phyloP scores from a whole-genome alignment of 768 basidiomycete genomes.

The Royoungia palumana region DNA sequence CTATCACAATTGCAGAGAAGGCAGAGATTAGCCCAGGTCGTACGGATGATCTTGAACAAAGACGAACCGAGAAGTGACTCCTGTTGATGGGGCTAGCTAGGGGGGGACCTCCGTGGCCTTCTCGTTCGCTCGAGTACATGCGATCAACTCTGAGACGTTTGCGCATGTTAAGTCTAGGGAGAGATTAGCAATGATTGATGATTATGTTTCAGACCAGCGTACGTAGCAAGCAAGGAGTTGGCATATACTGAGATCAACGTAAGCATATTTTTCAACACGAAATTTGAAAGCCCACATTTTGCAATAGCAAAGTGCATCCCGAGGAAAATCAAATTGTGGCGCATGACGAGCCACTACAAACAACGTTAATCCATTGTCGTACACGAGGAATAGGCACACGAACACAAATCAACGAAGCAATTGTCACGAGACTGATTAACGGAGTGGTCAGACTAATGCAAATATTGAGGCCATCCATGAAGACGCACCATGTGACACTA shows the following conservation, averaged over 20 bases:
- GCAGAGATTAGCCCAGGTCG: neutral
- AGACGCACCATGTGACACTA: slow-evolving; percentile 40
- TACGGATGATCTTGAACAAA: neutral
- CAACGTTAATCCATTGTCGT: neutral
- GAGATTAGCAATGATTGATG: neutral
- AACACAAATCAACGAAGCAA: slow-evolving; percentile 33
- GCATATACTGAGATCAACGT: slow-evolving; percentile 24
- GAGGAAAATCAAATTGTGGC: slow-evolving; percentile 34
- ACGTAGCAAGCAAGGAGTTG: slow-evolving; percentile 35
- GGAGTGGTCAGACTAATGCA: neutral
- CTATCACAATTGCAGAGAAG: slow-evolving; percentile 6
- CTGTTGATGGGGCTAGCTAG: slow-evolving; percentile 17
- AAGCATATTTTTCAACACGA: neutral
- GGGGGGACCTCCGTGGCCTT: slow-evolving; percentile 6
- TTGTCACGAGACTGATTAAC: slow-evolving; percentile 26
- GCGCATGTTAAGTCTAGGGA: slow-evolving; percentile 28
- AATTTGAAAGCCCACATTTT: slow-evolving; percentile 22
- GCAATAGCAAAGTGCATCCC: slow-evolving; percentile 36
- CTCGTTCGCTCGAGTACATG: slow-evolving; percentile 27
- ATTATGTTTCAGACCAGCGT: neutral
- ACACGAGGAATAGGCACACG: neutral
- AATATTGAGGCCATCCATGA: rapidly evolving
- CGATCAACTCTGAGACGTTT: slow-evolving; percentile 28
- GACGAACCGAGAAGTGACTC: slow-evolving; percentile 25
- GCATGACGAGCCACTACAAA: slow-evolving; percentile 31